phyloP scores from a whole-genome alignment of 2,329 filamentous ascomycete species.

The Polytolypa hystricis region DNA sequence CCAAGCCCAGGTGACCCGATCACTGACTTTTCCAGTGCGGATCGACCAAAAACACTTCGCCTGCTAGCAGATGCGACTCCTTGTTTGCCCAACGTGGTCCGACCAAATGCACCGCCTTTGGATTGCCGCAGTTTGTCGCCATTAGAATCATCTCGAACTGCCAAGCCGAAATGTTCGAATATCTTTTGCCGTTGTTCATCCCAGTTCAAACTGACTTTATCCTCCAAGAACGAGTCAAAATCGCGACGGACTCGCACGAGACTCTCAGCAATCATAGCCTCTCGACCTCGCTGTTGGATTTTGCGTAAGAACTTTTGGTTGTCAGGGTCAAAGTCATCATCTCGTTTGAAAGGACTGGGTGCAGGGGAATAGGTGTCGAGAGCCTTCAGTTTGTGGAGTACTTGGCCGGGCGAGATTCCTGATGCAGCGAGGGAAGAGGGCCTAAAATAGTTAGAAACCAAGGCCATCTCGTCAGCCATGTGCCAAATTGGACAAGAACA shows the following conservation, averaged over 20 bases:
- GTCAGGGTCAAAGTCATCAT: constrained; percentile 41
- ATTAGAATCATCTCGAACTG: constrained; percentile 32
- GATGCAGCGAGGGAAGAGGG: constrained; percentile 91
- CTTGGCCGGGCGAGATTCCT: constrained; percentile 76
- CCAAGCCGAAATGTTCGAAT: constrained; percentile 90
- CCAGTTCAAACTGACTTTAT: constrained; percentile 93
- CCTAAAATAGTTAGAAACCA: constrained; percentile 31
- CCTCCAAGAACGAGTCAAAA: constrained; percentile 87
- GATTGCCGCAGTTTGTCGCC: constrained; percentile 34
- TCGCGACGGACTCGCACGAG: constrained; percentile 78
- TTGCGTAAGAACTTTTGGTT: constrained; percentile 67
- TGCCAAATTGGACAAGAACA: background rate
- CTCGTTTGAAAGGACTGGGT: constrained; percentile 21
- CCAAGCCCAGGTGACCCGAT: constrained; percentile 64
- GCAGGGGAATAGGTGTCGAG: constrained; percentile 58
- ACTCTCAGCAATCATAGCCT: constrained; percentile 86
- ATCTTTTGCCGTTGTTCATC: constrained; percentile 85
- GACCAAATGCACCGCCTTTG: constrained; percentile 40
- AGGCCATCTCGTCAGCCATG: background rate
- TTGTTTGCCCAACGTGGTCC: constrained; percentile 28
- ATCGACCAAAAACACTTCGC: constrained; percentile 55
- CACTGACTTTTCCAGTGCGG: constrained; percentile 68
- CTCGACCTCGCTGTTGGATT: constrained; percentile 78
- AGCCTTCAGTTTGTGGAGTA: constrained; percentile 74
- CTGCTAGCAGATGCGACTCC: constrained; percentile 26